A percentile compares a stretch with the other conserved stretches of the same genome.
These are phyloP conservation scores for Rhodofomes roseus DNA, from an alignment of 1,284 basidiomycete species.

Conservation along the genomic window DNA sequence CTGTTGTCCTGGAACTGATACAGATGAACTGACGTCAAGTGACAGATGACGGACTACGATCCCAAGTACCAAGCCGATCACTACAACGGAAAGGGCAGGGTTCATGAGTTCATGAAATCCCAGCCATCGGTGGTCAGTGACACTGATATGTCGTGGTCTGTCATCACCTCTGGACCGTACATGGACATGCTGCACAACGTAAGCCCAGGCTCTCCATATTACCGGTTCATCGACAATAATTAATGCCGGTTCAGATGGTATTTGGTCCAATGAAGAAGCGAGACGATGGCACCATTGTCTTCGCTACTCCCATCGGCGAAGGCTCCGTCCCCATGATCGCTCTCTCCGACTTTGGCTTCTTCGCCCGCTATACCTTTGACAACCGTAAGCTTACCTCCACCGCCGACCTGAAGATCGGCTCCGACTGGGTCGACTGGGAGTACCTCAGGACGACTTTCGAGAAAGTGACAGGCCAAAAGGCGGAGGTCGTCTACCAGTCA, in stretches of 20 bases:
- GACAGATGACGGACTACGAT: conserved; percentile 4
- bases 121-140: conserved; percentile 34
- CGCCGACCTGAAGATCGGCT: conserved; percentile 37
- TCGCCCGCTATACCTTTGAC: conserved; percentile 43
- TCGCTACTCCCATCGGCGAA: conserved; percentile 35
- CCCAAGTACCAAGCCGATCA: conserved; percentile 4
- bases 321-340: conserved; percentile 43
- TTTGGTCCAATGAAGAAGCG: conserved; percentile 28
- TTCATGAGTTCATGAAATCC: conserved; percentile 35
- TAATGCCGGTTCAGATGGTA: too few relatives aligned
- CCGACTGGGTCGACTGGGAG: conserved; percentile 39
- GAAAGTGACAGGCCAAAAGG: conserved; percentile 16
- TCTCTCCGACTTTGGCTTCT: conserved; percentile 44
- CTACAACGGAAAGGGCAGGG: conserved; percentile 36
- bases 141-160: conserved; percentile 34
- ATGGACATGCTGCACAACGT: conserved; percentile 40
- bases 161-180: conserved; percentile 39
- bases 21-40: too few relatives aligned
- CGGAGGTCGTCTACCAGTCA: conserved; percentile 31
- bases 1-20: conserved; percentile 41
- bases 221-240: too few relatives aligned
- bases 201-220: too few relatives aligned
- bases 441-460: conserved; percentile 37
- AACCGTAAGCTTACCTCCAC: conserved; percentile 36
- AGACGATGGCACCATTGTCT: conserved; percentile 41